Evolutionary conservation across 2,329 filamentous ascomycete species (phyloP).

Genomic region (Torrubiella hemipterigena): DNA sequence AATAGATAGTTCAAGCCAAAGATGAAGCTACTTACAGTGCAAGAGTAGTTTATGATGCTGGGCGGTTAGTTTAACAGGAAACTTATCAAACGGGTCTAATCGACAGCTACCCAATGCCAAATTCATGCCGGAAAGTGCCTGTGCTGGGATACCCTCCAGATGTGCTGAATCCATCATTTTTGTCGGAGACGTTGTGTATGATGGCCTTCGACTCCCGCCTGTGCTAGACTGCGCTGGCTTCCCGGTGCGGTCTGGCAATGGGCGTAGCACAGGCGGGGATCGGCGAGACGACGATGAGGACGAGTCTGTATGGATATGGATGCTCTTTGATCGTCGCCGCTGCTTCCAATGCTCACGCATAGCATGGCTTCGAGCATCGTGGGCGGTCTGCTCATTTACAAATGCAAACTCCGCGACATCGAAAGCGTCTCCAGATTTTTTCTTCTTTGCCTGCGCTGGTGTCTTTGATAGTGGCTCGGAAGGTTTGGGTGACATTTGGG

Average conservation of each 20-base stretch:
- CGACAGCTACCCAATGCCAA: constrained; percentile 14
- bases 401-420: not conserved
- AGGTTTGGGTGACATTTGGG: too few relatives aligned
- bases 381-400: constrained; percentile 2
- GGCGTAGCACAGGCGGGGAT: too few relatives aligned
- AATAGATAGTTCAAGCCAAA: not conserved
- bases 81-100: constrained; percentile 22
- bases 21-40: constrained; percentile 16
- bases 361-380: constrained; percentile 17
- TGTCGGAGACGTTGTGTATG: too few relatives aligned
- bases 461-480: too few relatives aligned
- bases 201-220: too few relatives aligned
- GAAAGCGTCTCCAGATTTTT: too few relatives aligned
- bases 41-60: constrained; percentile 22
- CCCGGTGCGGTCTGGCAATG: too few relatives aligned
- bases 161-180: not conserved
- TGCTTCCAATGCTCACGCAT: constrained; percentile 23
- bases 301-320: too few relatives aligned
- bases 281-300: too few relatives aligned
- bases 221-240: constrained; percentile 2
- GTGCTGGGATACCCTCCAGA: constrained; percentile 9
- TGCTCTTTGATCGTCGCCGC: constrained; percentile 10
- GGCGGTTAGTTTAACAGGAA: constrained; percentile 18
- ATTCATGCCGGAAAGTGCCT: constrained; percentile 15
- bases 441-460: too few relatives aligned